Conservation (phyloP, 148 eudicot genomes). For the Polygonum aviculare region DNA sequence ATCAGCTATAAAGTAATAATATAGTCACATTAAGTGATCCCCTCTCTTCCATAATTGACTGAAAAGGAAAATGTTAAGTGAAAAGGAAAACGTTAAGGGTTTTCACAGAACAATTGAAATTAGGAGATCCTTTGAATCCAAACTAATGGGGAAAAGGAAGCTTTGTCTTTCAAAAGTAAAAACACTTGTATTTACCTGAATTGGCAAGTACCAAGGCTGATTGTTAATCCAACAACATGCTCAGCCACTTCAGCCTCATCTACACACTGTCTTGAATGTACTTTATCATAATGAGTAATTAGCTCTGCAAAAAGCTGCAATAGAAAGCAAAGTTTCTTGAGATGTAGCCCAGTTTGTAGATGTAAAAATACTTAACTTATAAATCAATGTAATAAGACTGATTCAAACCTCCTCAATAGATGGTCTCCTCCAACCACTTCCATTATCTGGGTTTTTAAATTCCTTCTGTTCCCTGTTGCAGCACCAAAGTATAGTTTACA, state of each 20-base stretch:
- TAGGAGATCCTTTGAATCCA: neutral
- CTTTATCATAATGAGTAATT: conserved; percentile 56
- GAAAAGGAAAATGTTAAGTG: neutral
- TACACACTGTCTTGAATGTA: conserved; percentile 69
- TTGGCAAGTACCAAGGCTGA: conserved; percentile 80
- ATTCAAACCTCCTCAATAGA: conserved; percentile 74
- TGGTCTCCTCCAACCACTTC: conserved; percentile 65
- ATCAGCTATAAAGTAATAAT: neutral
- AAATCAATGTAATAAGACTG: conserved; percentile 7
- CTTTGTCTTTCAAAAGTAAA: neutral
- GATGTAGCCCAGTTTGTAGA: neutral
- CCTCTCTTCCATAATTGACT: neutral
- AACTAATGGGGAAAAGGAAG: neutral
- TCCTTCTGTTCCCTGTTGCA: conserved; percentile 54
- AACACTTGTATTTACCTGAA: conserved; percentile 39
- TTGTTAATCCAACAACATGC: conserved; percentile 79
- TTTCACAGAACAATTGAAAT: neutral
- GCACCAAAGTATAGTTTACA: neutral
- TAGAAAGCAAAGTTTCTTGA: neutral
- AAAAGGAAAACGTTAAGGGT: neutral
- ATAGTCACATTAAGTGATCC: neutral
- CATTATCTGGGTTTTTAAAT: conserved; percentile 47
- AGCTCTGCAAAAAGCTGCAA: conserved; percentile 61
- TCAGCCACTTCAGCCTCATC: conserved; percentile 97
- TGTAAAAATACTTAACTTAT: neutral